Conservation (phyloP, 306 rosid genomes). For the Glycyrrhiza uralensis region DNA sequence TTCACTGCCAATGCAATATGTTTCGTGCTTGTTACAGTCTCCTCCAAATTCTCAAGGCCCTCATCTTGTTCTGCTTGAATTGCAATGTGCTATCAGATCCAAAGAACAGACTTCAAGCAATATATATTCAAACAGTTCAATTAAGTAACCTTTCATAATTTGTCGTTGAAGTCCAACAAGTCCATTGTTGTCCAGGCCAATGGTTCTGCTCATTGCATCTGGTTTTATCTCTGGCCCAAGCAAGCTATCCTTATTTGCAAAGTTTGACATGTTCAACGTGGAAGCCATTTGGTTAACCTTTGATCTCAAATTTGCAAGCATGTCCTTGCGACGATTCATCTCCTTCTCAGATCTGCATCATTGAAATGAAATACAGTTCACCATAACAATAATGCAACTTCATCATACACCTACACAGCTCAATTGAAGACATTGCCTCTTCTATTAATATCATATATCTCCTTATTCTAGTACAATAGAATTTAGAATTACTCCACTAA, state of each 20-base stretch:
- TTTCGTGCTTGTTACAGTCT: constrained; percentile 73
- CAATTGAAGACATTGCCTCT: neutral
- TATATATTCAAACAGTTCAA: constrained; percentile 4
- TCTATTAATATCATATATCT: neutral
- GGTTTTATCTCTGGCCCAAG: constrained; percentile 84
- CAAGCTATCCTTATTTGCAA: constrained; percentile 81
- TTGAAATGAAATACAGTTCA: constrained; percentile 16
- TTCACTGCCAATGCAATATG: constrained; percentile 96
- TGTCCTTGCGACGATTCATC: constrained; percentile 88
- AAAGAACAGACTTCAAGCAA: constrained; percentile 17
- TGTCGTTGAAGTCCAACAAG: constrained; percentile 83
- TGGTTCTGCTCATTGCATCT: constrained; percentile 63
- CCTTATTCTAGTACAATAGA: neutral
- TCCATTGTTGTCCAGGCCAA: constrained; percentile 77
- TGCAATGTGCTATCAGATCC: constrained; percentile 20
- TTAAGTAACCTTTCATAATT: constrained; percentile 62
- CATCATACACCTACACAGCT: neutral
- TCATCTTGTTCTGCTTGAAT: constrained; percentile 82
- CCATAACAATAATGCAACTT: constrained; percentile 2
- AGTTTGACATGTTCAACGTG: constrained; percentile 60
- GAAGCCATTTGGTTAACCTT: constrained; percentile 84
- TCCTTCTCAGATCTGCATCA: constrained; percentile 72
- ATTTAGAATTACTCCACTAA: neutral
- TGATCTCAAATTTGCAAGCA: constrained; percentile 67
- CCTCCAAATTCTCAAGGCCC: constrained; percentile 82